These are phyloP conservation scores for Neurospora cerealis DNA, from an alignment of 495 filamentous ascomycete species.

Conservation along the genomic window DNA sequence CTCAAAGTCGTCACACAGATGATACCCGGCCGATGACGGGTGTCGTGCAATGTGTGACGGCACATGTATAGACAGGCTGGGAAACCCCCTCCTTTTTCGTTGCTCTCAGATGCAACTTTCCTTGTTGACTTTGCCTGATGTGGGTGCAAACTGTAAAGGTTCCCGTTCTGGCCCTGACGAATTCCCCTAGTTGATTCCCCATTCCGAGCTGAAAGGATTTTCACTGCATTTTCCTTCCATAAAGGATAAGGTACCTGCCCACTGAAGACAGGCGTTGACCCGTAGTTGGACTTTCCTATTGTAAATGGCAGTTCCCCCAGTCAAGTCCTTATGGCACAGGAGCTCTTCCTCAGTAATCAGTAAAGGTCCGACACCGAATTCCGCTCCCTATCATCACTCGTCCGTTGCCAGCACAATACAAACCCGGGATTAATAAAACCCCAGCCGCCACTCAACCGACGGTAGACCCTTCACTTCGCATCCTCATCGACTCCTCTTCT, in stretches of 20 bases:
- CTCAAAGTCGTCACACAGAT: conserved; percentile 6
- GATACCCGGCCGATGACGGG: conserved; percentile 14
- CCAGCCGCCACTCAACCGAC: not conserved
- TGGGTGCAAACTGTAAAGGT: not conserved
- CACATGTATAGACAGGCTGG: not conserved
- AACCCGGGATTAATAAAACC: not conserved
- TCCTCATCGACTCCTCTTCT: not conserved
- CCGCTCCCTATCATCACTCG: not conserved
- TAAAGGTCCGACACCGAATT: not conserved
- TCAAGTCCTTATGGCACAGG: not conserved
- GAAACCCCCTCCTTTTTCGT: not conserved
- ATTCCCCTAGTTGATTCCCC: not conserved
- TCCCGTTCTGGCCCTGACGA: not conserved
- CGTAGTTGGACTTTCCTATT: not conserved
- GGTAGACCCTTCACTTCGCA: not conserved
- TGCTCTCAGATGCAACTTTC: not conserved
- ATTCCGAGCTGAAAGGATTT: not conserved
- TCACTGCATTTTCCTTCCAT: not conserved
- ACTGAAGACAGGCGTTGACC: not conserved
- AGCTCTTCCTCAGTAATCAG: not conserved
- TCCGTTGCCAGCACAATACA: not conserved
- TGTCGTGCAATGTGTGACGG: conserved; percentile 20
- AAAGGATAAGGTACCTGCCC: not conserved
- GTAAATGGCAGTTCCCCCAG: not conserved
- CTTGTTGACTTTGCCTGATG: not conserved